These are phyloP conservation scores for Tylopilus vinaceipallidus DNA, from an alignment of 768 basidiomycete species.

Conservation along the genomic window DNA sequence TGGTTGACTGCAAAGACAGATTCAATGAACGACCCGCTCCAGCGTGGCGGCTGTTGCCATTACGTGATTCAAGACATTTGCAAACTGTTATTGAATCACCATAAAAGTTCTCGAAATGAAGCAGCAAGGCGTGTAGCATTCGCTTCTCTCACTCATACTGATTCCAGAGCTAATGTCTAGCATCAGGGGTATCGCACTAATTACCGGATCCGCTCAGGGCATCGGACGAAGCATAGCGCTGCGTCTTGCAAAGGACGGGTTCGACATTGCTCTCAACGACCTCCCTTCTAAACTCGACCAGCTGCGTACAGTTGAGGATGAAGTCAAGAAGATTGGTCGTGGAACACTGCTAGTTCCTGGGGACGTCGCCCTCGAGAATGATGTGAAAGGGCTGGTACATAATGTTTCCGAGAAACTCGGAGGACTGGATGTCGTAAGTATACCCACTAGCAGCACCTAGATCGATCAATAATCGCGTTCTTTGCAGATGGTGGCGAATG, in stretches of 20 bases:
- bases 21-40: no score
- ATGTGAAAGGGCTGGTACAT: no score
- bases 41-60: no score
- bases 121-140: no score
- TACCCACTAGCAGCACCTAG: no score
- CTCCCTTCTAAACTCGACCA: constrained; percentile 13
- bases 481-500: constrained; percentile 16
- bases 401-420: constrained; percentile 3
- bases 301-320: constrained; percentile 5
- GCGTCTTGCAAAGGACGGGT: constrained; percentile 18
- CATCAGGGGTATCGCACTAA: constrained; percentile 31
- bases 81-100: no score
- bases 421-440: constrained; percentile 5
- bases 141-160: no score
- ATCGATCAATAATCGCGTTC: not conserved
- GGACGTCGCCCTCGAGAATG: constrained; percentile 5
- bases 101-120: no score
- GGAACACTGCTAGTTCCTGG: constrained; percentile 13
- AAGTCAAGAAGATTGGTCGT: constrained; percentile 9
- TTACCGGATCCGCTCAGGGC: constrained; percentile 30
- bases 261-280: constrained; percentile 30
- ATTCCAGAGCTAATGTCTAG: no score
- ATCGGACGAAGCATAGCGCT: constrained; percentile 22
- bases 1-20: no score
- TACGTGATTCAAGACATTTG: no score